Conservation (phyloP, 1,284 basidiomycete species). For the Wolfiporia cocos region DNA sequence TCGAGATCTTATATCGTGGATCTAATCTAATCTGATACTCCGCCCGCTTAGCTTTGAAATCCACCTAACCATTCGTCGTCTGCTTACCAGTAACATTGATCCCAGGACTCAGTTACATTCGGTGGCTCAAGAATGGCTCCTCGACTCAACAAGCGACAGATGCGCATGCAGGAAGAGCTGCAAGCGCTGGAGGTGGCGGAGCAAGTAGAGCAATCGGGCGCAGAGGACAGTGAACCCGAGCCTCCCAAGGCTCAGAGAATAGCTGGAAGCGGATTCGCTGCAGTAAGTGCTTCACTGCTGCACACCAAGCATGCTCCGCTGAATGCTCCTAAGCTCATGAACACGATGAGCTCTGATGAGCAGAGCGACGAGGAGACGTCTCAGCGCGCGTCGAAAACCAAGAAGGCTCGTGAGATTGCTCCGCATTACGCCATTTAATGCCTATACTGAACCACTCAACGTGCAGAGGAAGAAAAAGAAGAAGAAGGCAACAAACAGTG, state of each 20-base stretch:
- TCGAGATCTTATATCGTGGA: too few relatives aligned
- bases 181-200: conserved; percentile 36
- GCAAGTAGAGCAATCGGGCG: conserved; percentile 23
- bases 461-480: conserved; percentile 45
- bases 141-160: conserved; percentile 80
- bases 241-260: conserved; percentile 19
- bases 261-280: conserved; percentile 45
- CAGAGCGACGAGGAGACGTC: conserved; percentile 24
- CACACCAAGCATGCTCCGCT: background rate
- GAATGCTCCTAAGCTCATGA: conserved; percentile 12
- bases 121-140: too few relatives aligned
- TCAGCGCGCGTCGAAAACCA: conserved; percentile 29
- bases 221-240: conserved; percentile 24
- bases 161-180: conserved; percentile 78
- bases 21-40: too few relatives aligned
- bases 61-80: too few relatives aligned
- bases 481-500: conserved; percentile 32
- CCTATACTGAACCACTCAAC: background rate
- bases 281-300: conserved; percentile 34
- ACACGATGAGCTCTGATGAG: conserved; percentile 14
- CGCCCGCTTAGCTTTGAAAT: too few relatives aligned
- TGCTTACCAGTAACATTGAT: too few relatives aligned
- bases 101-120: too few relatives aligned
- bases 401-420: conserved; percentile 35
- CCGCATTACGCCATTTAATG: background rate